Evolutionary conservation across 345 rosid genomes (phyloP), one percentile per base, ranked within the genome.

Genomic region (Eucalyptus camaldulensis): DNA sequence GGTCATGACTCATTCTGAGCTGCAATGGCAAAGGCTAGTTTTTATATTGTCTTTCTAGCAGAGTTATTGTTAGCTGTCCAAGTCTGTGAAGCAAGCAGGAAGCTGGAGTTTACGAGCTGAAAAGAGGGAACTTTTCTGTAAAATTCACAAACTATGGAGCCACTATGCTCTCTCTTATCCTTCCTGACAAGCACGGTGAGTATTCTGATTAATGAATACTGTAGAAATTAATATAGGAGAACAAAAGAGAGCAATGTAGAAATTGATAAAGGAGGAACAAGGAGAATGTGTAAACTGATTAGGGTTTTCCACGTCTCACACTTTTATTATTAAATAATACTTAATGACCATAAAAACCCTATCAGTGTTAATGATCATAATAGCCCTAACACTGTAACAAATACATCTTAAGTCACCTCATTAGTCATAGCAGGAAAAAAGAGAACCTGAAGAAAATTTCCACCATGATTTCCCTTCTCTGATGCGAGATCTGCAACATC

Each of bases 91-190:
- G 91, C 88, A 87, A 87, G 15, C 33, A 29, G 4, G 86, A 89
- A 13, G 65, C 86, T 80, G 91, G 91, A 13, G 16, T 91, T 8
- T 94, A 93, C 76, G 91, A 92, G 76, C 92, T 94, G 40, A 93
- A 87, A 80, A 93, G 88, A 85, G 95, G 96, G 51, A 62, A 87
- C 58, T 91, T 95, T 10, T 91, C 94, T 25, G 89, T 92, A 49
- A 92, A 90, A 13, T 91, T 95, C 92, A 93, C 95, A 19, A 92
- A 95, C 90, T 96, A 94, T 86, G 98, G 97, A 49, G 97, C 97
- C 13, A 93, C 93, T 19, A 88, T 95, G 96, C 88, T 94, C 62
- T 94, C 97, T 54, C 91, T 91, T 58, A 49, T 95, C 54, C 89
- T 93, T 43, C 96, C 96, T 31, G 96, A 95, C 89, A 92, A 91